Base-by-base conservation (phyloP, 2,329 filamentous ascomycete species). In the Tolypocladium endophyticum region DNA sequence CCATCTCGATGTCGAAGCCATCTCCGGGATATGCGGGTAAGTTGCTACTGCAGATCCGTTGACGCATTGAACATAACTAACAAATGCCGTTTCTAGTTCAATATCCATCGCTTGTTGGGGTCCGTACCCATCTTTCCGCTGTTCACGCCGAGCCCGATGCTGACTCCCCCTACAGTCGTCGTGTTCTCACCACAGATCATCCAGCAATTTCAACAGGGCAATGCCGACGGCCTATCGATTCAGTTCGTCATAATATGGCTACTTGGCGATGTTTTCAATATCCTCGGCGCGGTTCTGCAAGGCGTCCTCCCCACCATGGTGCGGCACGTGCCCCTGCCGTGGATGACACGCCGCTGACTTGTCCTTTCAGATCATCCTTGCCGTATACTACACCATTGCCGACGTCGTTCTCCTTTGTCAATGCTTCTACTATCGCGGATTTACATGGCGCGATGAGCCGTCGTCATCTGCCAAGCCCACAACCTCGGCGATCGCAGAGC, bases 161-260 rank as follows among this genome's bases (percentile, higher is more conserved):
- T 63, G 53, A 62, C 52, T 7, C n/a, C 35, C n/a, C n/a, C 55
- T 52, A 12, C 60, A 76, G 89, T 97, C 60, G 90, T 97, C 41
- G 94, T 99, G 60, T 99, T 97, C 77, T 94, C 91, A 0, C 94
- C 94, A 2, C 94, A 99, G 68, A 97, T 99, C 67, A 87, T 96
- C 67, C 91, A 96, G 70, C 97, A 97, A 71, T 97, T 96, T 76
- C 87, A 87, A 63, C 85, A 92, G 59, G 79, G 84, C 65, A 95
- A 89, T 47, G 90, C 92, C 60, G 91, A 97, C 71, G 93, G 92
- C 2, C 81, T 97, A 1, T 96, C 90, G 0, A 83, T 97, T 18
- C 87, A 93, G 59, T 99, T 97, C 77, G 86, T 97, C 69, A 87
- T 95, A 61, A 84, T 96, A 68, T 99, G 94, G 94, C 82, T 97